A percentile compares a stretch with the other conserved stretches of the same genome.
These are phyloP conservation scores for Neckera pumila DNA, from an alignment of 225 moss, liverwort and hornwort species.

Conservation along the genomic window DNA sequence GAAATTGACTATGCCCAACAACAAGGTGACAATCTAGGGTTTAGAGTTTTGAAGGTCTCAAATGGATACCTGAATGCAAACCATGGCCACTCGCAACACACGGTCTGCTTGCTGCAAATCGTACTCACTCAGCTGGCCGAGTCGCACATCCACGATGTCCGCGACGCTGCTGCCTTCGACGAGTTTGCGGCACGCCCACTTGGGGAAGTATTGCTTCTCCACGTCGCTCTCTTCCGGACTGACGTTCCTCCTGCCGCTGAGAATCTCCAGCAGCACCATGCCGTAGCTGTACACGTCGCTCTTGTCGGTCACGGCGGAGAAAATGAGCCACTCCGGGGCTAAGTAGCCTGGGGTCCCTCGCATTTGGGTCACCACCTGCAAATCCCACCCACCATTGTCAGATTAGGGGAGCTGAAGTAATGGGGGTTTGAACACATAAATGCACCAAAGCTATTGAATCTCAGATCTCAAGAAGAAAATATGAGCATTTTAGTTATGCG, in stretches of 20 bases:
- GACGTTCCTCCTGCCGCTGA: constrained; percentile 45
- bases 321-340: constrained; percentile 59
- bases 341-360: constrained; percentile 65
- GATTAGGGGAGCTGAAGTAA: neutral
- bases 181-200: constrained; percentile 42
- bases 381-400: neutral
- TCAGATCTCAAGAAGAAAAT: neutral
- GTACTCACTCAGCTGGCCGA: neutral
- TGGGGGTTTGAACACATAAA: neutral
- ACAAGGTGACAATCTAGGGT: too few relatives aligned
- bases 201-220: constrained; percentile 55
- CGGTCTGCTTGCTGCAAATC: constrained; percentile 32
- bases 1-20: neutral
- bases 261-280: constrained; percentile 61
- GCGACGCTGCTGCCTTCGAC: constrained; percentile 22
- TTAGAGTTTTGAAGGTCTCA: neutral
- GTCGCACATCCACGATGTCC: constrained; percentile 35
- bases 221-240: constrained; percentile 20
- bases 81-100: constrained; percentile 40
- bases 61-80: constrained; percentile 29
- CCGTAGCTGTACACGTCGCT: constrained; percentile 68
- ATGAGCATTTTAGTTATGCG: too few relatives aligned
- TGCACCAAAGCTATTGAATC: neutral
- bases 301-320: constrained; percentile 56
- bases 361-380: constrained; percentile 58